phyloP scores from a whole-genome alignment of 2,329 filamentous ascomycete genomes.

The Nothomitra cinnamomea region DNA sequence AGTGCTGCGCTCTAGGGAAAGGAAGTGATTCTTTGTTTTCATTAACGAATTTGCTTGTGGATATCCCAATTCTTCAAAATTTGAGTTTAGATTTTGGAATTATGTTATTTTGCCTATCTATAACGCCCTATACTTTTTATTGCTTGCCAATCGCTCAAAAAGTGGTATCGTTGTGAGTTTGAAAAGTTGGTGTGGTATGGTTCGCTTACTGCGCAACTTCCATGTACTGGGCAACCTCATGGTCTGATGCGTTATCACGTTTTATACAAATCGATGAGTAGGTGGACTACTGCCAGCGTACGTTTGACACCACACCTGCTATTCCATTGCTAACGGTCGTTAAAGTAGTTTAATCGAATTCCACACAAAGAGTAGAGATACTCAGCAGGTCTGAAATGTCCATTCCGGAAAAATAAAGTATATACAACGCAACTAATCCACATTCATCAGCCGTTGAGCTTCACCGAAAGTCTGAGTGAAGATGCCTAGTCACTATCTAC shows the following conservation, averaged over 20 bases:
- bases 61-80: no score
- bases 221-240: constrained; percentile 23
- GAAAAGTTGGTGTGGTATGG: no score
- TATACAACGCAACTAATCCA: background rate
- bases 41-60: no score
- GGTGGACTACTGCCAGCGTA: constrained; percentile 39
- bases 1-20: no score
- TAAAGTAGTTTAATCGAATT: constrained; percentile 37
- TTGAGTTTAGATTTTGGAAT: no score
- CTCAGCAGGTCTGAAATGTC: constrained; percentile 6
- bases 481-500: constrained; percentile 18
- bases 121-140: no score
- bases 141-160: no score
- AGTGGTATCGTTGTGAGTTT: no score
- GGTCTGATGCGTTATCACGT: constrained; percentile 34
- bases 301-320: constrained; percentile 6
- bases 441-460: constrained; percentile 18
- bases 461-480: constrained; percentile 20
- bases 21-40: no score
- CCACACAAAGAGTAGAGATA: constrained; percentile 36
- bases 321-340: background rate
- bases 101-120: no score
- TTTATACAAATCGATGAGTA: constrained; percentile 39
- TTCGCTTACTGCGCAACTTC: no score
- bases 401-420: background rate